Conservation (phyloP, 176 grass and related monocot species). For the Oryza glaberrima region DNA sequence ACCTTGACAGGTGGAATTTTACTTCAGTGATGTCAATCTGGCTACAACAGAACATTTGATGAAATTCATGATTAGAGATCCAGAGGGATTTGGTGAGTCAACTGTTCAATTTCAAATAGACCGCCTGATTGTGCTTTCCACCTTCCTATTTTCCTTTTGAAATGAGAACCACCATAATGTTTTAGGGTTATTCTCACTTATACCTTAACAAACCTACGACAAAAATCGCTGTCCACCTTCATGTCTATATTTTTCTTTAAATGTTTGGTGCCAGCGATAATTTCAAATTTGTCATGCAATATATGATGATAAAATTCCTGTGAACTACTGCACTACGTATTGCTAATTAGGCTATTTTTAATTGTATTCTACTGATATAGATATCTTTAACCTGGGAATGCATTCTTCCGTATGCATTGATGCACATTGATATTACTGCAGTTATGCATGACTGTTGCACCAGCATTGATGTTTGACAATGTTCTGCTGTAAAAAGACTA, state of each 20-base stretch:
- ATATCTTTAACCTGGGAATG: neutral
- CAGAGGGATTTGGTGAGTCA: conserved; percentile 89
- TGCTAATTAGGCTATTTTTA: conserved; percentile 4
- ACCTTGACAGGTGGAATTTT: conserved; percentile 82
- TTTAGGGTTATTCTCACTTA: neutral
- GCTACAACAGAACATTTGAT: conserved; percentile 96
- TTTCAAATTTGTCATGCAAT: neutral
- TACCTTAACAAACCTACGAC: neutral
- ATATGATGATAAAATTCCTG: conserved; percentile 9
- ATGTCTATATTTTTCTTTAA: neutral
- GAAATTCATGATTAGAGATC: conserved; percentile 83
- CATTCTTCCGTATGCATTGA: neutral
- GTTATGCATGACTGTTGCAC: neutral
- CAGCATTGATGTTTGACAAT: conserved; percentile 18
- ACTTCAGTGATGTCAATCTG: conserved; percentile 95
- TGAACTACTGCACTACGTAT: neutral
- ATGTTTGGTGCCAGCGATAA: neutral
- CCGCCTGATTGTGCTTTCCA: neutral
- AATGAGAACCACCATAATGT: neutral
- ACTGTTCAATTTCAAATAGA: conserved; percentile 25
- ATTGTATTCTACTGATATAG: neutral
- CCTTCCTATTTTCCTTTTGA: neutral
- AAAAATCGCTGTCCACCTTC: neutral
- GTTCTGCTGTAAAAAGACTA: conserved; percentile 14
- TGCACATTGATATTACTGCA: neutral